Base-by-base conservation (phyloP, 129 eudicot species). In the Escallonia herrerae region DNA sequence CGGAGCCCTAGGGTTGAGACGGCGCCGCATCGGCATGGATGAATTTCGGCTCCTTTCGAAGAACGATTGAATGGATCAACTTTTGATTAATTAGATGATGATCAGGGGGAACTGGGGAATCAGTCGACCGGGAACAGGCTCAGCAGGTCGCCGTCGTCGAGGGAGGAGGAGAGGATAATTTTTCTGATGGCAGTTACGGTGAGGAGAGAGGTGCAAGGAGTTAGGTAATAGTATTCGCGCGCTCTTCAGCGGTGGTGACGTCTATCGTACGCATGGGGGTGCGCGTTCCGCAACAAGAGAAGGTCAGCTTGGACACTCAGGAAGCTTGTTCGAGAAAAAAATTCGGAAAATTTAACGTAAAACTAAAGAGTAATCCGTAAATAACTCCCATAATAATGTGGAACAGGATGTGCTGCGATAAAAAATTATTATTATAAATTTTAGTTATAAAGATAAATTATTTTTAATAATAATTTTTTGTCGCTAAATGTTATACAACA, bases 1-100 rank as follows among this genome's bases (percentile, higher is more conserved):
- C 45, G 77, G 79, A 83, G 66, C 80, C 87, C 78, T 69, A 65
- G 74, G 56, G 41, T 38, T 62, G 65, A 56, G 38, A 55, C 79
- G 79, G 68, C 81, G 76, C 38, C 70, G 75, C 63, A 70, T 69
- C 79, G 77, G 62, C 74, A 67, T 72, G 53, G 68, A 45, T 60
- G 64, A 15, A 7, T 43, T 6, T 63, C 51, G 6, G 22, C n/a
- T 15, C 63, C 33, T 22, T 22, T 22, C 33, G 1, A 22, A 22
- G 33, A 22, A 22, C 33, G 33, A 22, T 51, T 38, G 7, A 54
- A 54, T 13, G 38, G 8, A 54, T 8, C 37, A 51, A 10, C 22
- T 51, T 51, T 51, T 12, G 10, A 54, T 14, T 9, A 15, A 54
- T 54, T n/a, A 6, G 6, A 52, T 12, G 33, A 13, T 13, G 15